Evolutionary conservation across 202 grass and related monocot species (phyloP).

Genomic region (Saccharum hybrid): DNA sequence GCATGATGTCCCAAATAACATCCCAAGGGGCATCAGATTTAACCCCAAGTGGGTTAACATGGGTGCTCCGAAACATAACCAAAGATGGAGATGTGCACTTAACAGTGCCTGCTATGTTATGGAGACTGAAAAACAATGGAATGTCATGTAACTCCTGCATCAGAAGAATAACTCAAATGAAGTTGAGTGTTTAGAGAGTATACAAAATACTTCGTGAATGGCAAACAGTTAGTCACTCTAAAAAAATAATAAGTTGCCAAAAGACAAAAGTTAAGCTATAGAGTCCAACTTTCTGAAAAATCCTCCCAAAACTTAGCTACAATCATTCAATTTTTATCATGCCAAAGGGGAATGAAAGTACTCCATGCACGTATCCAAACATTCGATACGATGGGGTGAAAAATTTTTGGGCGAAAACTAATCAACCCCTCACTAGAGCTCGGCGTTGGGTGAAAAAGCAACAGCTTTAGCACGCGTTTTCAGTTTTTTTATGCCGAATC

Average conservation of each 20-base stretch:
- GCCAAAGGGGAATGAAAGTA: neutral
- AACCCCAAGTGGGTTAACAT: constrained; percentile 76
- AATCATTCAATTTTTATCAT: no score
- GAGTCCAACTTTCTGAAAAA: constrained; percentile 15
- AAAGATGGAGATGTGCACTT: constrained; percentile 86
- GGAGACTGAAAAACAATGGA: constrained; percentile 93
- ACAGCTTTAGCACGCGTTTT: no score
- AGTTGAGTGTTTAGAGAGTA: constrained; percentile 14
- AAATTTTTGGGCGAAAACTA: no score
- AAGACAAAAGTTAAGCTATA: constrained; percentile 34
- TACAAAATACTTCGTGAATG: constrained; percentile 8
- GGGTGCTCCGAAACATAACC: constrained; percentile 80
- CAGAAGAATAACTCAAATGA: constrained; percentile 36
- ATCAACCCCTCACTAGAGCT: no score
- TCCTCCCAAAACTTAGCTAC: neutral
- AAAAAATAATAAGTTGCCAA: neutral
- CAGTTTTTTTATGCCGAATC: no score
- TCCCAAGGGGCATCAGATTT: constrained; percentile 97
- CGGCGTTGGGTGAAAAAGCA: no score
- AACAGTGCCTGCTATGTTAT: constrained; percentile 85
- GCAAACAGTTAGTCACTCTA: constrained; percentile 9
- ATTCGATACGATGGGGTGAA: no score
- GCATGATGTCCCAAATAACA: constrained; percentile 99
- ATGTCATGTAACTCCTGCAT: constrained; percentile 85
- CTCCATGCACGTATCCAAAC: no score